Percentiles rank a stretch among this genome's conserved stretches.
phyloP scores from a whole-genome alignment of 257 asterid genomes.

The Petunia secreta region DNA sequence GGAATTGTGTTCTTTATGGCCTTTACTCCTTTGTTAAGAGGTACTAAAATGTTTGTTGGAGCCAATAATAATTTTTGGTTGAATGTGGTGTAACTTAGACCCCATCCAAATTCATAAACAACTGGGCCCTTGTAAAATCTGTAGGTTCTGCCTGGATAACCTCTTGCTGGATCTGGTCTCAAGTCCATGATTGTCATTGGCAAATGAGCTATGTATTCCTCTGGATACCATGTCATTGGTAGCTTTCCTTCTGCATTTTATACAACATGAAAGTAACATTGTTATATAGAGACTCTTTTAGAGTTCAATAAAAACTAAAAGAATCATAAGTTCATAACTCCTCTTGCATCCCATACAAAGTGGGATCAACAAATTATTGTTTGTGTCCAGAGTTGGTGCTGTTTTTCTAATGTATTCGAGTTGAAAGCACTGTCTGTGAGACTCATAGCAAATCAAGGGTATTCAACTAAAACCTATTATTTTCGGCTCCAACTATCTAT shows the following conservation, averaged over 20 bases:
- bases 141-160: slow-evolving; percentile 85
- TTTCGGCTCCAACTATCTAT: too few species aligned
- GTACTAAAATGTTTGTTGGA: slow-evolving; percentile 55
- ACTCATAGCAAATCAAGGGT: too few species aligned
- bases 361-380: too few species aligned
- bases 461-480: too few species aligned
- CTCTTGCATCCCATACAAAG: too few species aligned
- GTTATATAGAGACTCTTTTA: too few species aligned
- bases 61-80: slow-evolving; percentile 50
- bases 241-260: slow-evolving; percentile 57
- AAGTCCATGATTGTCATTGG: slow-evolving; percentile 81
- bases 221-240: slow-evolving; percentile 92
- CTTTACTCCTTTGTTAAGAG: slow-evolving; percentile 13
- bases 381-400: too few species aligned
- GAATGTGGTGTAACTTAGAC: slow-evolving; percentile 64
- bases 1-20: slow-evolving; percentile 32
- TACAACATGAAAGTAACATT: too few species aligned
- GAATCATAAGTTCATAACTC: too few species aligned
- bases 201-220: slow-evolving; percentile 52
- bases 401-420: too few species aligned
- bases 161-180: slow-evolving; percentile 55
- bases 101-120: slow-evolving; percentile 71
- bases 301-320: too few species aligned
- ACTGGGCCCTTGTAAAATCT: slow-evolving; percentile 80
- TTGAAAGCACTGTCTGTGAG: too few species aligned